phyloP scores from a whole-genome alignment of 352 stramenopile genomes.

The Pythium apleroticum region DNA sequence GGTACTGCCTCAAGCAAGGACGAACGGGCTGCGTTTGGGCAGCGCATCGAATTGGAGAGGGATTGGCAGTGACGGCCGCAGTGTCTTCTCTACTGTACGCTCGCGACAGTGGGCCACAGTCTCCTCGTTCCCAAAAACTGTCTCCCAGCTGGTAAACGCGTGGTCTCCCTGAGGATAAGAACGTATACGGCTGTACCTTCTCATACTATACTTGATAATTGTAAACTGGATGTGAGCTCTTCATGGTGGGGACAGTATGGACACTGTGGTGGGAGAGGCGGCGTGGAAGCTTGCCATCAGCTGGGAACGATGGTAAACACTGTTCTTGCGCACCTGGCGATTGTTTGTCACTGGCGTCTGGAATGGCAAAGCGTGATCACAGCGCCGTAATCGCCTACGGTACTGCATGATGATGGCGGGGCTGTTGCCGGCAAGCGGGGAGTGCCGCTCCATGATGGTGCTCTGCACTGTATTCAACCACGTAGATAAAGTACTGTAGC shows the following conservation, averaged over 20 bases:
- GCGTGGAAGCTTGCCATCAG: background rate
- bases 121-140: background rate
- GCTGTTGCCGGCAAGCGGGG: too few species aligned
- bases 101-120: background rate
- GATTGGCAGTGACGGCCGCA: background rate
- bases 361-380: background rate
- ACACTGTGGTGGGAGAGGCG: background rate
- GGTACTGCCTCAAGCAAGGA: background rate
- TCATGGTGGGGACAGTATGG: background rate
- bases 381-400: too few species aligned
- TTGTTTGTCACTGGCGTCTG: background rate
- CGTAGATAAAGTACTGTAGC: background rate
- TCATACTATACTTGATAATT: conserved; percentile 1
- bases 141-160: background rate
- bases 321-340: background rate
- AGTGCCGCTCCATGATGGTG: too few species aligned
- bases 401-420: too few species aligned
- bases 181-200: background rate
- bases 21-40: too few species aligned
- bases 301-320: background rate
- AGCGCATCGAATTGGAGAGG: background rate
- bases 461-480: background rate
- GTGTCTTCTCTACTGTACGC: background rate
- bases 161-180: background rate
- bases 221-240: background rate